These are phyloP conservation scores for Cymodocea nodosa DNA, from an alignment of 116 monocot genomes.

Conservation along the genomic window DNA sequence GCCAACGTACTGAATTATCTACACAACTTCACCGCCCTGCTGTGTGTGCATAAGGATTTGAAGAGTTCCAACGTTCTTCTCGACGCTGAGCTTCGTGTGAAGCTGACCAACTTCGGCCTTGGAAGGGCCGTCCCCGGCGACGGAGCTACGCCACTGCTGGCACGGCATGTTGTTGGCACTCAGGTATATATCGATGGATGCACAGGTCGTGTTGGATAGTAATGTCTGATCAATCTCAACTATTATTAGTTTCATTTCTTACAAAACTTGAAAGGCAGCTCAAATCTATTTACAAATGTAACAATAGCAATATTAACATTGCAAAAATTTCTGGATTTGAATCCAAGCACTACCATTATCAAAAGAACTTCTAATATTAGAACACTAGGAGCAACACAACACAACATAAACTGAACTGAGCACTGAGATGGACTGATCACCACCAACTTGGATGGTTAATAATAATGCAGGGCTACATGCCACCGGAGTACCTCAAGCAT, in stretches of 20 bases:
- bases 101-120: constrained; percentile 49
- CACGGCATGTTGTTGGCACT: constrained; percentile 57
- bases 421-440: not conserved
- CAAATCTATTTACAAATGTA: too few species aligned
- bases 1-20: constrained; percentile 62
- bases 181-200: constrained; percentile 50
- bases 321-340: too few species aligned
- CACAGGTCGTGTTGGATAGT: too few species aligned
- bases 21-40: constrained; percentile 44
- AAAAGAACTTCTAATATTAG: too few species aligned
- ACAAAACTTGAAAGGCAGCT: too few species aligned
- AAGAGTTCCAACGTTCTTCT: constrained; percentile 56
- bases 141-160: constrained; percentile 21
- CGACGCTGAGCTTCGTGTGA: constrained; percentile 36
- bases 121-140: constrained; percentile 25
- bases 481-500: constrained; percentile 68
- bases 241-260: too few species aligned
- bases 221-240: too few species aligned
- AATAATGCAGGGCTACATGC: constrained; percentile 34
- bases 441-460: not conserved
- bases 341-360: not conserved
- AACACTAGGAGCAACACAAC: too few species aligned
- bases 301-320: too few species aligned
- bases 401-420: not conserved
- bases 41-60: constrained; percentile 51